Base-by-base conservation (phyloP, 805 yeast species). In the Cephaloascus albidus region DNA sequence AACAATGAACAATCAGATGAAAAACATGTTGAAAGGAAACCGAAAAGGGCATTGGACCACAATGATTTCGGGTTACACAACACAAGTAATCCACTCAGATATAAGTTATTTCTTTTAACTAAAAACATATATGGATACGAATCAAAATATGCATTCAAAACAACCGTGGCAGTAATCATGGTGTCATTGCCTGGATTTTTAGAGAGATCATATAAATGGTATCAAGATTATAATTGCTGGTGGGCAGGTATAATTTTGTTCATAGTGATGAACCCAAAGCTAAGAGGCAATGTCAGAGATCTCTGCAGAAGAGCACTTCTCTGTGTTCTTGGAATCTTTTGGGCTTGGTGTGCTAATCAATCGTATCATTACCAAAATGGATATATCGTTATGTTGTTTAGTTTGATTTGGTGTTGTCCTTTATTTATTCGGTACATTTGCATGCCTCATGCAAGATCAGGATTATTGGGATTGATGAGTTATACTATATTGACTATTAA, bases 271-370 rank as follows among this genome's bases (percentile, higher is more conserved):
- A 68, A 70, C 44, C 68, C 73, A 20, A 61, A 68, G 28, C 57
- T 50, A 1, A 49, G 49, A 14, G 59, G 59, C 14, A 55, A 48
- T 35, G 38, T 47, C 18, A 40, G 38, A 12, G 58, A 55, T 36
- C 39, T 55, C 4, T 78, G 47, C 2, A 53, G 57, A n/a, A 53
- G 75, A 44, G 17, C 61, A 0, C 12, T 50, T 0, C 59, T 60
- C 32, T 61, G 68, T 42, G 37, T 70, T 6, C 20, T 58, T n/a
- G 74, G 73, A 3, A 55, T 63, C 10, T 62, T 70, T 42, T 68
- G 72, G 68, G 77, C 70, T 1, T 72, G 74, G 60, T 63, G 70
- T 12, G 66, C 71, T 1, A 55, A 53, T 40, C 61, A 64, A 20
- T 54, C 75, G 1, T 46, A 55, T 17, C 61, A 60, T 38, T 65